A percentile compares a stretch with the other conserved stretches of the same genome.
Conservation (phyloP, 345 rosid species). For the Corymbia maculata region DNA sequence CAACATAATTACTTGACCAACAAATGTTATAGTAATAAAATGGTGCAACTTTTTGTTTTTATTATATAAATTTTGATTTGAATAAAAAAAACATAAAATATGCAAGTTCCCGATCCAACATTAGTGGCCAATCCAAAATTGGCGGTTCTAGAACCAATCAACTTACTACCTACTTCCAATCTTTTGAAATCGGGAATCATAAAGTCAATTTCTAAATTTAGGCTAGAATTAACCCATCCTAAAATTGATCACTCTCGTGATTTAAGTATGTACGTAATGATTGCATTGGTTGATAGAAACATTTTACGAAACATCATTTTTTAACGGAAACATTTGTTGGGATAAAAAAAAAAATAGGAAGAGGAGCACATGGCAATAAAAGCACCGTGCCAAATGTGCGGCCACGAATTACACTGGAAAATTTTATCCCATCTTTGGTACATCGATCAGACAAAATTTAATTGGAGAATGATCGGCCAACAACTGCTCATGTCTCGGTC, state of each 20-base stretch:
- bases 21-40: not conserved
- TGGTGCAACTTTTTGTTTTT: not conserved
- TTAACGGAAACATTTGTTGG: not conserved
- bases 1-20: not conserved
- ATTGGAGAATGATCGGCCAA: not conserved
- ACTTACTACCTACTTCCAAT: too few relatives aligned
- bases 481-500: not conserved
- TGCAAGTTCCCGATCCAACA: not conserved
- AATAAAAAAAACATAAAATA: not conserved
- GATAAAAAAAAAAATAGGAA: not conserved
- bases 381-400: not conserved
- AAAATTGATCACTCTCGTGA: too few relatives aligned
- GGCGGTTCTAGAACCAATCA: not conserved
- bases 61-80: too few relatives aligned
- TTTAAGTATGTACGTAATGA: too few relatives aligned
- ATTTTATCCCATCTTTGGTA: not conserved
- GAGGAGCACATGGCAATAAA: not conserved
- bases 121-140: not conserved
- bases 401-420: not conserved
- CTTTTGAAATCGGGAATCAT: too few relatives aligned
- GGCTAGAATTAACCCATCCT: too few relatives aligned
- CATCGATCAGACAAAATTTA: not conserved
- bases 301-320: not conserved
- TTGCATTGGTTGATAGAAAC: not conserved
- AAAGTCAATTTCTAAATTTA: too few relatives aligned